phyloP scores from a whole-genome alignment of 176 grass and related monocot genomes.

The Eleusine indica region DNA sequence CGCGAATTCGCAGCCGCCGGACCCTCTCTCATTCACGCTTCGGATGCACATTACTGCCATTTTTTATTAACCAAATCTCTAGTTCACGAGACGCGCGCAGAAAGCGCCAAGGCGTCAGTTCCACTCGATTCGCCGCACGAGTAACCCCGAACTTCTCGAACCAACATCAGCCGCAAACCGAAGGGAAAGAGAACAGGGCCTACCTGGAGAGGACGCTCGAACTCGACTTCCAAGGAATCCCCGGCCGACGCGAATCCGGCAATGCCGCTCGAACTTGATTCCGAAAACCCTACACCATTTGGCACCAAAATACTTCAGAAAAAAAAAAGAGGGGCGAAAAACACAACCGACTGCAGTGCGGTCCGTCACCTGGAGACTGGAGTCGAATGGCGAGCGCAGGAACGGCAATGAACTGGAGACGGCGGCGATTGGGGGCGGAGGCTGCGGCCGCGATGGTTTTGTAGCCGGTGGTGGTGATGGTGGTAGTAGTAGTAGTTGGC shows the following conservation, averaged over 20 bases:
- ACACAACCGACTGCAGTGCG: background rate
- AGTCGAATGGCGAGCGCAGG: background rate
- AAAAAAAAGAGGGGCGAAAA: no score
- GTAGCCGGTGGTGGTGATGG: conserved; percentile 3
- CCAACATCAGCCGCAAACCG: background rate
- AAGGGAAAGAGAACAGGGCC: background rate
- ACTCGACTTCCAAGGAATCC: background rate
- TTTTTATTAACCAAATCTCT: background rate
- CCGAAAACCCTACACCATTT: conserved; percentile 13
- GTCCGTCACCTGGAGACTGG: background rate
- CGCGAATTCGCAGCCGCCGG: background rate
- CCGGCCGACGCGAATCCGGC: background rate
- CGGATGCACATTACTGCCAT: no score
- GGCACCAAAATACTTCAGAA: background rate
- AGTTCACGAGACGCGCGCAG: background rate
- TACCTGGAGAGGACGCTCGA: background rate
- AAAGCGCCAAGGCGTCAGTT: background rate
- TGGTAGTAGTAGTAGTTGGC: conserved; percentile 31
- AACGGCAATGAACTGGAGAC: background rate
- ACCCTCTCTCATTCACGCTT: background rate
- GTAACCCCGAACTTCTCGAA: background rate
- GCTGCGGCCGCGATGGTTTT: background rate
- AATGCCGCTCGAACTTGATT: conserved; percentile 18
- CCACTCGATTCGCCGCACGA: background rate
- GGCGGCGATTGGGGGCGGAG: background rate